Conservation (phyloP, 129 eudicot genomes). For the Artemisia tridentata region DNA sequence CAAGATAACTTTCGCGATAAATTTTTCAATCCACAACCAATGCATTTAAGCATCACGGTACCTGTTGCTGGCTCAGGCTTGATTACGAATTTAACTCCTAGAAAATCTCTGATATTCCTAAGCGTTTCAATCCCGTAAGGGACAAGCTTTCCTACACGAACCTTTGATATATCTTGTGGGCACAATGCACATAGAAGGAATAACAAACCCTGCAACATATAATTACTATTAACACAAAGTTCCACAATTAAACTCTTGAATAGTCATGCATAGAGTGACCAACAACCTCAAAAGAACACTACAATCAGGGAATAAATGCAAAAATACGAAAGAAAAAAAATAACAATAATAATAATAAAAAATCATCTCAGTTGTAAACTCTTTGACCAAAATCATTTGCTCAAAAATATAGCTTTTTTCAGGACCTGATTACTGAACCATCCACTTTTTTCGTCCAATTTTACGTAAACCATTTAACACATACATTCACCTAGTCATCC, state of each 20-base stretch:
- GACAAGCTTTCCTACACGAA: conserved; percentile 90
- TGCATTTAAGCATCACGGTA: conserved; percentile 80
- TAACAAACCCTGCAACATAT: conserved; percentile 73
- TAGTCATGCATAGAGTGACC: neutral
- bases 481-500: neutral
- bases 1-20: conserved; percentile 63
- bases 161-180: conserved; percentile 87
- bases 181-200: conserved; percentile 94
- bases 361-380: too few relatives aligned
- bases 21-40: conserved; percentile 81
- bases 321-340: neutral
- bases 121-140: conserved; percentile 84
- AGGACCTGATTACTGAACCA: too few relatives aligned
- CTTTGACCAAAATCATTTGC: too few relatives aligned
- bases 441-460: too few relatives aligned
- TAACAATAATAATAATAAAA: too few relatives aligned
- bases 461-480: too few relatives aligned
- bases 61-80: conserved; percentile 86
- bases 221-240: neutral
- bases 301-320: neutral
- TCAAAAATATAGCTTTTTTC: too few relatives aligned
- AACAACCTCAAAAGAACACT: neutral
- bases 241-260: neutral
- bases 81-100: conserved; percentile 76
- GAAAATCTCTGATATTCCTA: conserved; percentile 69